Evolutionary conservation across 192 early-diverging fungal species (phyloP).

Genomic region (Entrophospora sp.): DNA sequence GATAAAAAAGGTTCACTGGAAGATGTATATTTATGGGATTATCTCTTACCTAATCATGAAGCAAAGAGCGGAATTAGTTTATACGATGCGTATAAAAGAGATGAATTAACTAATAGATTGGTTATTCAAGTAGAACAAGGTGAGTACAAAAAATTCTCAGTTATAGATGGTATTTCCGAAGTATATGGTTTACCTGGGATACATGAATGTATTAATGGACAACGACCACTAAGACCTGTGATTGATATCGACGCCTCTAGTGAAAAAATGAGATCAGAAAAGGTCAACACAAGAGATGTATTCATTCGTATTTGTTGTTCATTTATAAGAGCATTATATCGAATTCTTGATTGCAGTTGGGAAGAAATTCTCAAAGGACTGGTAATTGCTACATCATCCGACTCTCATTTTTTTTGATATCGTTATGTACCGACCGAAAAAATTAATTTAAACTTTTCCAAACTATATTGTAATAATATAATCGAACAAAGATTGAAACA

Average conservation of each 20-base stretch:
- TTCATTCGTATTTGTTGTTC: slow-evolving; percentile 5
- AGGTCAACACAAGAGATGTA: too few relatives aligned
- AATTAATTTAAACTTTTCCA: too few relatives aligned
- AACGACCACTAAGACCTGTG: neutral
- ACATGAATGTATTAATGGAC: slow-evolving; percentile 11
- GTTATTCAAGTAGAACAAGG: neutral
- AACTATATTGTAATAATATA: too few relatives aligned
- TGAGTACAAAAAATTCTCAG: neutral
- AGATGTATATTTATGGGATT: too few relatives aligned
- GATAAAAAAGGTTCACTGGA: too few relatives aligned
- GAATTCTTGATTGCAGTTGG: neutral
- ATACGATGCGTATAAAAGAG: neutral
- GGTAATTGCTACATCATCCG: slow-evolving; percentile 8
- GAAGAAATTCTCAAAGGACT: slow-evolving; percentile 13
- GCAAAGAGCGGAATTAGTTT: neutral
- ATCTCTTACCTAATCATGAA: too few relatives aligned
- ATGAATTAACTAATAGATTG: neutral
- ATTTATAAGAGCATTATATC: slow-evolving; percentile 15
- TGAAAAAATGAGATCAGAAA: neutral
- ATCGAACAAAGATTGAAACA: too few relatives aligned
- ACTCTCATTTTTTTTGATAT: too few relatives aligned
- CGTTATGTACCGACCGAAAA: too few relatives aligned
- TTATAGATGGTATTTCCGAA: slow-evolving; percentile 3
- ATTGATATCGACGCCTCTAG: slow-evolving; percentile 10
- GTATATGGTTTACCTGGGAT: neutral